These are phyloP conservation scores for Paecilomyces fulvus DNA, from an alignment of 2,329 filamentous ascomycete genomes.

Conservation along the genomic window DNA sequence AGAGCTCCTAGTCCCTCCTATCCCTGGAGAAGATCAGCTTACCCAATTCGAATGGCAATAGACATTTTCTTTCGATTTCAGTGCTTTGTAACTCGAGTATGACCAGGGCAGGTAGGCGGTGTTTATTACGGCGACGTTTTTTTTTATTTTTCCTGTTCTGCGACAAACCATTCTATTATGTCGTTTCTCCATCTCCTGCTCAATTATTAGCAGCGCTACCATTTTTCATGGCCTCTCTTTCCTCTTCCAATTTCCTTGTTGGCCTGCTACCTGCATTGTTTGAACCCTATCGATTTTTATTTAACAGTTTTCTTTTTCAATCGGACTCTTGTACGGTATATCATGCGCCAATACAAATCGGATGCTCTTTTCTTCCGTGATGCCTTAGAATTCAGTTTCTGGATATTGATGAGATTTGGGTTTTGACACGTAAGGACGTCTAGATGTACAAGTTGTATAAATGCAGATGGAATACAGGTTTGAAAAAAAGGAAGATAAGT, in stretches of 20 bases:
- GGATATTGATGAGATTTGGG: neutral
- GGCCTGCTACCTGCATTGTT: neutral
- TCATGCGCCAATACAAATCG: neutral
- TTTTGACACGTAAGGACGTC: neutral
- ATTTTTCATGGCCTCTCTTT: neutral
- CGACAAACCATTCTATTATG: neutral
- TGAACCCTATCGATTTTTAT: neutral
- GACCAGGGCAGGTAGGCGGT: neutral
- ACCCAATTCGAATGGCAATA: conserved; percentile 5
- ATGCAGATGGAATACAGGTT: neutral
- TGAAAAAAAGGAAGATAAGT: neutral
- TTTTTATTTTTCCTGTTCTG: neutral
- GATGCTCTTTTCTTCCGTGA: neutral
- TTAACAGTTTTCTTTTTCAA: neutral
- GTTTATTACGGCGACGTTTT: neutral
- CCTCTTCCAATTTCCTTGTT: neutral
- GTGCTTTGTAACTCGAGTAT: conserved; percentile 2
- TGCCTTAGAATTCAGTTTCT: neutral
- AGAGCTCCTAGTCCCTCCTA: conserved; percentile 1
- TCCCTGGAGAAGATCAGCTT: neutral
- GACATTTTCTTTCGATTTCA: conserved; percentile 7
- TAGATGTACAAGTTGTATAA: neutral
- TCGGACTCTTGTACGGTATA: neutral
- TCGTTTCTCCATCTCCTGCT: neutral
- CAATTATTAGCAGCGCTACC: neutral